Percentiles rank a stretch among this genome's conserved stretches.
phyloP scores from a whole-genome alignment of 2,329 filamentous ascomycete genomes.

The Penicillium crustosum region DNA sequence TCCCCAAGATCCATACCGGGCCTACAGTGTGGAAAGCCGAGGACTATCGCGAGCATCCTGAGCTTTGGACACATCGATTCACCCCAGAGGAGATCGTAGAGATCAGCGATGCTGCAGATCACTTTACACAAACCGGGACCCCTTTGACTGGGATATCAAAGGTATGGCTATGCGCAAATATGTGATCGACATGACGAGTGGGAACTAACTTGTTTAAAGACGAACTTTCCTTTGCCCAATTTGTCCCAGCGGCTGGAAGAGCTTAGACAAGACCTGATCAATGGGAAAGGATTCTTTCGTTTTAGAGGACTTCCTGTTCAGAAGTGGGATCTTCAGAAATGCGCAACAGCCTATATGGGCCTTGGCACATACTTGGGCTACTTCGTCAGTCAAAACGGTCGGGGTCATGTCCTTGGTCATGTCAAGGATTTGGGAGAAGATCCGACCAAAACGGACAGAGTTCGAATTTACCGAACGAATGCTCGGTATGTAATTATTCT shows the following conservation, averaged over 20 bases:
- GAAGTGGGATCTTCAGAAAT: conserved; percentile 72
- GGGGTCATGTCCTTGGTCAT: conserved; percentile 79
- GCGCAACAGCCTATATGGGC: conserved; percentile 80
- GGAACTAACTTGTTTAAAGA: conserved; percentile 25
- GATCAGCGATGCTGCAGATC: conserved; percentile 63
- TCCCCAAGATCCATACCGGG: conserved; percentile 67
- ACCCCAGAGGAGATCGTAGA: conserved; percentile 64
- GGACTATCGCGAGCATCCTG: conserved; percentile 60
- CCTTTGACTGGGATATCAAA: conserved; percentile 69
- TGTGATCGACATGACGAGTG: neutral
- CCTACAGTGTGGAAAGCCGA: conserved; percentile 68
- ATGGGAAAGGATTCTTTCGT: conserved; percentile 83
- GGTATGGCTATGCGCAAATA: conserved; percentile 29
- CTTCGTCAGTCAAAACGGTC: conserved; percentile 78
- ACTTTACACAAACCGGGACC: conserved; percentile 61
- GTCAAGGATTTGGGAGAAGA: conserved; percentile 85
- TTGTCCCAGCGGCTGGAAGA: conserved; percentile 54
- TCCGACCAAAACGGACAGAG: conserved; percentile 72
- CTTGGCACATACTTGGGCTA: conserved; percentile 79
- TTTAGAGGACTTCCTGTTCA: conserved; percentile 78
- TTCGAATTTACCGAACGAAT: conserved; percentile 83
- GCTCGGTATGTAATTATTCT: conserved; percentile 51
- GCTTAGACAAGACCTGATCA: conserved; percentile 64
- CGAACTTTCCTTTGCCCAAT: conserved; percentile 60
- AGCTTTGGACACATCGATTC: conserved; percentile 70